Evolutionary conservation across 192 early-diverging fungal species (phyloP), one percentile per base, ranked within the genome.

Genomic region (Mortierella hygrophila): DNA sequence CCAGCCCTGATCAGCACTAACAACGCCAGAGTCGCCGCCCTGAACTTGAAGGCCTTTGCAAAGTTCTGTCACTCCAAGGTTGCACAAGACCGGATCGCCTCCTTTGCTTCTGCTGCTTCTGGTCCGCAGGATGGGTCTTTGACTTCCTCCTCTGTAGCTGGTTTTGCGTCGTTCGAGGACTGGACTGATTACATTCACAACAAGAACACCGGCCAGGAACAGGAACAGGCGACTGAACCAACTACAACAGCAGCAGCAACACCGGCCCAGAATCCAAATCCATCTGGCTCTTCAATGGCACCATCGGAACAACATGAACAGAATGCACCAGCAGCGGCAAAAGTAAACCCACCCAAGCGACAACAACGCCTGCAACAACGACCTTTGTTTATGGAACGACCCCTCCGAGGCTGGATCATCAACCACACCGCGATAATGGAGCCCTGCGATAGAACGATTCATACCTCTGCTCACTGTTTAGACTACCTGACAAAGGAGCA

Each of bases 1-100:
- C 82, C 77, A n/a, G 72, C 63, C 6, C 44, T 84, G 20, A 84
- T 84, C 13, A 76, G 77, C 15, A 79, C 82, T 40, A 84, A 84
- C 40, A 84, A 79, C 47, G 82, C 82, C 2, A 75, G 82, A 42
- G 54, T 84, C n/a, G 68, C 73, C 5, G 74, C 60, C 0, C 26
- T 84, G 40, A 79, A 84, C 44, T 44, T 46, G 37, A 73, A 68
- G 7, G 82, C 77, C 21, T 84, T 79, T 49, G 35, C 15, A 23
- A 79, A 15, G 68, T 79, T 84, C 37, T 84, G 82, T 79, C 70
- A 74, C n/a, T 46, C 60, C 29, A 65, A 65, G 60, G 29, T 15
- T 32, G 60, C 60, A 32, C 29, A 32, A 29, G 60, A 65, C 21
- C 42, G 41, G 0, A 29, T 29, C 16, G 21, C n/a, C 10, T 23